A percentile compares a stretch with the other conserved stretches of the same genome.
Conservation (phyloP, 2,329 filamentous ascomycete genomes). For the Tolypocladium tundrense region DNA sequence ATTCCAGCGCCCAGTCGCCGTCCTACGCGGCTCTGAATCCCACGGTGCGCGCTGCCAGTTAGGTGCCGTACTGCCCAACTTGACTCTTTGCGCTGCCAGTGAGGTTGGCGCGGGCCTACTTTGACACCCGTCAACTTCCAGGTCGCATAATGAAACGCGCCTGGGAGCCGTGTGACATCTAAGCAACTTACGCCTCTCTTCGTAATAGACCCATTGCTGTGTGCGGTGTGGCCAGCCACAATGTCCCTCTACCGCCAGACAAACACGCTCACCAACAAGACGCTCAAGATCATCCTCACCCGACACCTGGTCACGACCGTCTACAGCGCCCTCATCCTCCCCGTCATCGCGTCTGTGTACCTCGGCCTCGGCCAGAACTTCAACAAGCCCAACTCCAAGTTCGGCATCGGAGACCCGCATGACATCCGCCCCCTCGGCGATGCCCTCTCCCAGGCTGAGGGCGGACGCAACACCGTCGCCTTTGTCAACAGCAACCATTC, state of each 20-base stretch:
- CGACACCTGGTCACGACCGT: slow-evolving; percentile 41
- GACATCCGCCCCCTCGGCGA: slow-evolving; percentile 54
- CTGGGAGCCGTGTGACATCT: not conserved
- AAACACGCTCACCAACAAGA: slow-evolving; percentile 46
- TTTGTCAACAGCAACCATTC: slow-evolving; percentile 67
- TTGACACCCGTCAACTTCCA: not conserved
- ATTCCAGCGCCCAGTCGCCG: not conserved
- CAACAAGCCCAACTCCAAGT: slow-evolving; percentile 63
- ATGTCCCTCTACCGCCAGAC: slow-evolving; percentile 44
- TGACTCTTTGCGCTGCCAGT: not conserved
- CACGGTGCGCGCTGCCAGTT: not conserved
- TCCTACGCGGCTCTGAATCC: not conserved
- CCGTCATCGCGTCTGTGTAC: slow-evolving; percentile 44
- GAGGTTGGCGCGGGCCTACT: not conserved
- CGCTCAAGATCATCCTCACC: slow-evolving; percentile 42
- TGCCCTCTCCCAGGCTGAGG: slow-evolving; percentile 46
- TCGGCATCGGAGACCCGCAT: slow-evolving; percentile 53
- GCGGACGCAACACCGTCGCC: slow-evolving; percentile 59
- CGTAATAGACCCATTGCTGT: not conserved
- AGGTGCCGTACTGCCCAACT: not conserved
- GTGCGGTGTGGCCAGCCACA: not conserved
- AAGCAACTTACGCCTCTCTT: not conserved
- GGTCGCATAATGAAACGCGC: not conserved
- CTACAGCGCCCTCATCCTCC: slow-evolving; percentile 45
- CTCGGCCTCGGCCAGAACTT: slow-evolving; percentile 63